These are phyloP conservation scores for Syzygium grande DNA, from an alignment of 345 rosid genomes.

Conservation along the genomic window DNA sequence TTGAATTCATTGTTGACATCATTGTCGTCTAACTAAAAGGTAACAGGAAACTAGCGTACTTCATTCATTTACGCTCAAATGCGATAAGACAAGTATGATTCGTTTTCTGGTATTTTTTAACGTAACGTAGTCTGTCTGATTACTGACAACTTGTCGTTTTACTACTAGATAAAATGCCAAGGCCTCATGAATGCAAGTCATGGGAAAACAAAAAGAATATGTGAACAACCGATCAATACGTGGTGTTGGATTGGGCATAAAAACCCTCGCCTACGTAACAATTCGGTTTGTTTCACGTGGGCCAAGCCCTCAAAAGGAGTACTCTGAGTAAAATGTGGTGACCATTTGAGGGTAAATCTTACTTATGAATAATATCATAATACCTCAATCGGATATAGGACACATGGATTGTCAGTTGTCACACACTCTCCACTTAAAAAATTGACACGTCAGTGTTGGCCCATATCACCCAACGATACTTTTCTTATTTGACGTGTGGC, in stretches of 20 bases:
- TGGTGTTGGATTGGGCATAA: not conserved
- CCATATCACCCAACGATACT: not conserved
- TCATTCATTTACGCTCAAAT: not conserved
- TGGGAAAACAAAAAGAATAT: not conserved
- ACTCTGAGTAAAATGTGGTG: not conserved
- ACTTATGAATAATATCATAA: not conserved
- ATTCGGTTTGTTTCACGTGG: not conserved
- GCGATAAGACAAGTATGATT: not conserved
- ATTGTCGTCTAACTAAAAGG: not conserved
- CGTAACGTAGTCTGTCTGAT: not conserved
- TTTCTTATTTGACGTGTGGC: not conserved
- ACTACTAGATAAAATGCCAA: not conserved
- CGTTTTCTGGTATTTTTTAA: not conserved
- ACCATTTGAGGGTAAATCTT: not conserved
- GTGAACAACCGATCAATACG: not conserved
- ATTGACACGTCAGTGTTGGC: not conserved
- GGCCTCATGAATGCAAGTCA: not conserved
- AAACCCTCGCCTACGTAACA: not conserved
- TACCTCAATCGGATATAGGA: not conserved
- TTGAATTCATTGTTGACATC: not conserved
- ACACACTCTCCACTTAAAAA: not conserved
- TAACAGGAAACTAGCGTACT: not conserved
- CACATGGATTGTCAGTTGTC: rapidly evolving
- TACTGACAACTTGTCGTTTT: not conserved
- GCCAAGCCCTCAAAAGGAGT: not conserved